Conservation (phyloP, 169 alveolate genomes). For the Cryptosporidium ubiquitum region DNA sequence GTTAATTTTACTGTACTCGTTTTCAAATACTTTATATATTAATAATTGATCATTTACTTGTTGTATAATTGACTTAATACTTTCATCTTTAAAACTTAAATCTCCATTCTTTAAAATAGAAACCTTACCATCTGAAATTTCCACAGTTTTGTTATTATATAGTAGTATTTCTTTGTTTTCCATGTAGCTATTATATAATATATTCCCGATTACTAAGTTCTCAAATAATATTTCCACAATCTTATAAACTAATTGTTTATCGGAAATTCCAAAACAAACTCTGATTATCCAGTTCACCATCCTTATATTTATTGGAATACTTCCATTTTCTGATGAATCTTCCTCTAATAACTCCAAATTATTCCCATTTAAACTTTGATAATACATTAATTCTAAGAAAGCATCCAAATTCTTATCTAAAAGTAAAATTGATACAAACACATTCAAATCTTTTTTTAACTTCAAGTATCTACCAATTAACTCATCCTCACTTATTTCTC, state of each 20-base stretch:
- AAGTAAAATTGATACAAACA: not conserved
- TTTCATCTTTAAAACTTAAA: not conserved
- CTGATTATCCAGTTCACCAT: not conserved
- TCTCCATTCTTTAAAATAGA: not conserved
- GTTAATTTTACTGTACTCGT: slow-evolving; percentile 1
- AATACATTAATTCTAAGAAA: slow-evolving; percentile 6
- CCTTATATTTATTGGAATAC: too few relatives aligned
- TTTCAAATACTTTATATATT: not conserved
- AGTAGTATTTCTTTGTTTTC: not conserved
- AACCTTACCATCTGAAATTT: not conserved
- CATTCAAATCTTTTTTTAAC: not conserved
- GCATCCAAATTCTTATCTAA: not conserved
- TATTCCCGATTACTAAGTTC: not conserved
- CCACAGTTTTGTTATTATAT: not conserved
- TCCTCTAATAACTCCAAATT: not conserved
- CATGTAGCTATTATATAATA: not conserved
- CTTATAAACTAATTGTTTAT: not conserved
- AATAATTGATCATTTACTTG: not conserved
- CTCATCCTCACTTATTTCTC: not conserved
- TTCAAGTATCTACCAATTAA: not conserved
- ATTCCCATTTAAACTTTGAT: not conserved
- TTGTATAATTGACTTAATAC: not conserved
- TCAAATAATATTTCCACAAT: not conserved
- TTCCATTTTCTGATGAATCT: not conserved
- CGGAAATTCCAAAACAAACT: slow-evolving; percentile 1